A percentile compares a stretch with the other conserved stretches of the same genome.
Evolutionary conservation across 176 grass and related monocot species (phyloP).

Genomic region (Juncus effusus): DNA sequence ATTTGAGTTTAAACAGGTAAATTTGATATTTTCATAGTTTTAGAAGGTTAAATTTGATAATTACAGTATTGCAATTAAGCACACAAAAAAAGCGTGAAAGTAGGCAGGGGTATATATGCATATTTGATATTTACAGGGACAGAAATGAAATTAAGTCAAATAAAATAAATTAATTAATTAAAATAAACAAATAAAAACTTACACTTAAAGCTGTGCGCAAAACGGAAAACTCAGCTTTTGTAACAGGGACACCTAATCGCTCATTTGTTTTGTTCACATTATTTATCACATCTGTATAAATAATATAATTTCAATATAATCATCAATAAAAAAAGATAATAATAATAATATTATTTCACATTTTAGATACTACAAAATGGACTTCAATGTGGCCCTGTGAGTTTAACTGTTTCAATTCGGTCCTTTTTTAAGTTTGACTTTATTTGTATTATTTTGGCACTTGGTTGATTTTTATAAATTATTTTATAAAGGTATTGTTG

Average conservation of each 20-base stretch:
- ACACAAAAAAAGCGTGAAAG: no score
- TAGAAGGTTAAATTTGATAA: neutral
- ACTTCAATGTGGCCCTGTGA: no score
- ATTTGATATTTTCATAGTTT: neutral
- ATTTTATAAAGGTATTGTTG: no score
- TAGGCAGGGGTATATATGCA: neutral
- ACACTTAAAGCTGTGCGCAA: conserved; percentile 74
- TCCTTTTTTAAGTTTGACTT: no score
- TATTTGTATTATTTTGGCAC: no score
- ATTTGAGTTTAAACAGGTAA: no score
- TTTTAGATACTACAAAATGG: neutral
- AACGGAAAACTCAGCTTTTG: conserved; percentile 89
- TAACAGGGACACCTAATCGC: conserved; percentile 62
- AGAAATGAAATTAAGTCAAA: neutral
- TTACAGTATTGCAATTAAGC: no score
- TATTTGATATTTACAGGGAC: neutral
- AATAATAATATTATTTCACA: neutral
- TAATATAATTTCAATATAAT: conserved; percentile 11
- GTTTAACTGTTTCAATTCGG: no score
- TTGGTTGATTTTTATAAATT: no score
- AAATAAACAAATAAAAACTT: conserved; percentile 35
- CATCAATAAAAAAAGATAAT: neutral
- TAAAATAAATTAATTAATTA: no score
- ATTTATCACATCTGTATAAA: conserved; percentile 64
- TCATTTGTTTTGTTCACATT: conserved; percentile 57